A percentile compares a stretch with the other conserved stretches of the same genome.
phyloP scores from a whole-genome alignment of 176 grass and related monocot species.

The Phoenix dactylifera region DNA sequence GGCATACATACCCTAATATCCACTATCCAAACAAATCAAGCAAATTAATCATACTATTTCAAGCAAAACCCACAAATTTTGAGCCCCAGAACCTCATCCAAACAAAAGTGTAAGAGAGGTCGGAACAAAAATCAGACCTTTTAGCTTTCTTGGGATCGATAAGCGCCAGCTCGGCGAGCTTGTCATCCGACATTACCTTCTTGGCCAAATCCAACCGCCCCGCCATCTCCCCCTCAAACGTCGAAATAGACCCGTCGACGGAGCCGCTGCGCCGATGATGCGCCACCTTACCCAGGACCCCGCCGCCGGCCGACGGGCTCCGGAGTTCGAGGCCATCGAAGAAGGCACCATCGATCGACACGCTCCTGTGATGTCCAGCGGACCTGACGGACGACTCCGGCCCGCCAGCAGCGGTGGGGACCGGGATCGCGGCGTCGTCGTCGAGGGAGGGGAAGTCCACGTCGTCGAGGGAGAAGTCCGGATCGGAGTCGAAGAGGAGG shows the following conservation, averaged over 20 bases:
- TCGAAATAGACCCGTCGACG: slow-evolving; percentile 57
- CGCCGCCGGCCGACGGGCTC: slow-evolving; percentile 11
- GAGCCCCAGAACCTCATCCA: too few relatives aligned
- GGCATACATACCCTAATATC: too few relatives aligned
- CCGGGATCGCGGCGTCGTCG: slow-evolving; percentile 48
- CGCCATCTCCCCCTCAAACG: slow-evolving; percentile 57
- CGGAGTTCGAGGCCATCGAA: slow-evolving; percentile 66
- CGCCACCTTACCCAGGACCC: slow-evolving; percentile 8
- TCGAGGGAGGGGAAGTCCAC: slow-evolving; percentile 86
- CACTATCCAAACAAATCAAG: too few relatives aligned
- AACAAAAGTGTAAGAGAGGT: neutral
- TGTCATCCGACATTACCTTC: slow-evolving; percentile 78
- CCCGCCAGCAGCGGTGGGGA: slow-evolving; percentile 18
- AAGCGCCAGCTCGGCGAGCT: slow-evolving; percentile 65
- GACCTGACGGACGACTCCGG: slow-evolving; percentile 13
- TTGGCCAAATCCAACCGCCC: slow-evolving; percentile 57
- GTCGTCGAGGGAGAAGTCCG: slow-evolving; percentile 79
- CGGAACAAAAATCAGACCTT: slow-evolving; percentile 30
- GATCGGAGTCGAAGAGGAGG: slow-evolving; percentile 65
- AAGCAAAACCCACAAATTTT: too few relatives aligned
- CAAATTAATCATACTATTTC: too few relatives aligned
- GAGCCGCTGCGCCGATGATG: slow-evolving; percentile 71
- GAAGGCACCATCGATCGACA: slow-evolving; percentile 81
- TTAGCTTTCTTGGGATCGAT: slow-evolving; percentile 92
- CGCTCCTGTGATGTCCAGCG: slow-evolving; percentile 45